Evolutionary conservation across 2,329 filamentous ascomycete species (phyloP).

Genomic region (Cercospora zeae-maydis): DNA sequence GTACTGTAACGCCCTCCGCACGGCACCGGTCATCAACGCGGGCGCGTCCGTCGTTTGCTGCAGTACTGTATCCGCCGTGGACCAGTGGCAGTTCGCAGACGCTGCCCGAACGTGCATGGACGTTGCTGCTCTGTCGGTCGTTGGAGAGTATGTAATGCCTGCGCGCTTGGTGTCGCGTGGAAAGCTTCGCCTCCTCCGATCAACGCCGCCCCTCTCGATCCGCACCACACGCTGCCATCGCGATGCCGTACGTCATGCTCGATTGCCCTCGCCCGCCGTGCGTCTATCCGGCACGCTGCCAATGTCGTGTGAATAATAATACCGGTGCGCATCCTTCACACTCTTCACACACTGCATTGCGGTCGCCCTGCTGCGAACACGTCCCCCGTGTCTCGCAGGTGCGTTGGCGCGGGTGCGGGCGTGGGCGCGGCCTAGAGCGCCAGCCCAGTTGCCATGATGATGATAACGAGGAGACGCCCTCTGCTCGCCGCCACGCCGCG

Average conservation of each 20-base stretch:
- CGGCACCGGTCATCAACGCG: background rate
- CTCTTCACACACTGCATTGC: background rate
- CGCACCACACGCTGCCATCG: background rate
- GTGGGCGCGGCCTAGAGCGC: background rate
- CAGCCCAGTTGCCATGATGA: background rate
- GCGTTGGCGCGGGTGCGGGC: too few relatives aligned
- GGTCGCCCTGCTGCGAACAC: background rate
- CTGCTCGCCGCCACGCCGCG: background rate
- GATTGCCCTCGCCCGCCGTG: slow-evolving; percentile 5
- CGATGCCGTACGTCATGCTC: slow-evolving; percentile 14
- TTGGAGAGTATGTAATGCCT: background rate
- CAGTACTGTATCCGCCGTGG: background rate
- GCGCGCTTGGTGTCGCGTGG: slow-evolving; percentile 11
- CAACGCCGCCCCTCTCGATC: slow-evolving; percentile 6
- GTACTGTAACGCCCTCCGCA: background rate
- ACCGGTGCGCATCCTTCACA: background rate
- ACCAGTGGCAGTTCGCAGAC: background rate
- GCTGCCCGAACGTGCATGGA: background rate
- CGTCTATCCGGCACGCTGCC: background rate
- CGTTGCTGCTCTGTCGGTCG: background rate
- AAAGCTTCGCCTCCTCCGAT: slow-evolving; percentile 9
- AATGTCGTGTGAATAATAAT: background rate
- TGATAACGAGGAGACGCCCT: too few relatives aligned
- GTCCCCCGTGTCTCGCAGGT: background rate
- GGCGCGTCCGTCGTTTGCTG: background rate